Percentiles rank a stretch among this genome's conserved stretches.
These are phyloP conservation scores for Rubus parviflorus DNA, from an alignment of 306 rosid species.

Conservation along the genomic window DNA sequence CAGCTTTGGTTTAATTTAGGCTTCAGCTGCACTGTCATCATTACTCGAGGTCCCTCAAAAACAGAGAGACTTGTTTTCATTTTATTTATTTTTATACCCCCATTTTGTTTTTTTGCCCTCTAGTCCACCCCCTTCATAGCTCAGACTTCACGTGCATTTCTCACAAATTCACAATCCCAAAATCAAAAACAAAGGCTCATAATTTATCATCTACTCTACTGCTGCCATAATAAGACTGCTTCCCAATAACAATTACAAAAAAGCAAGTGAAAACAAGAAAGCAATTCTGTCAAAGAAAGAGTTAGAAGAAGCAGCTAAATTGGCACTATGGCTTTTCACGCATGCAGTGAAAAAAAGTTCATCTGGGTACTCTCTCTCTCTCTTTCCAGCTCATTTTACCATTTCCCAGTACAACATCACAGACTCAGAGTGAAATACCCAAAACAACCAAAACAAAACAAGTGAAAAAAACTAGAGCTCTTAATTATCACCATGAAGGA, in stretches of 20 bases:
- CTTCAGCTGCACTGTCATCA: constrained; percentile 36
- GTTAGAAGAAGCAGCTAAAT: constrained; percentile 17
- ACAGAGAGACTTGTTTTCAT: constrained; percentile 16
- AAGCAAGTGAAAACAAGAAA: constrained; percentile 27
- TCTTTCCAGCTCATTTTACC: constrained; percentile 22
- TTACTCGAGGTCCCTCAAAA: constrained; percentile 42
- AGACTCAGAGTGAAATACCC: constrained; percentile 12
- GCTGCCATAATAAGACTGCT: constrained; percentile 9
- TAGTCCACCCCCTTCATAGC: constrained; percentile 20
- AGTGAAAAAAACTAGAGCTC: background rate
- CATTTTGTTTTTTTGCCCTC: background rate
- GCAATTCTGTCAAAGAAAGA: constrained; percentile 23
- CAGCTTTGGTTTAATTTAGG: constrained; percentile 30
- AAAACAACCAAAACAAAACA: constrained; percentile 1
- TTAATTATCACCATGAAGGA: constrained; percentile 79
- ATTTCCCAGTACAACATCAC: constrained; percentile 26
- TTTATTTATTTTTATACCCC: background rate
- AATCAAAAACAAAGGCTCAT: constrained; percentile 20
- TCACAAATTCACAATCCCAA: constrained; percentile 30
- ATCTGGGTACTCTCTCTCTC: background rate
- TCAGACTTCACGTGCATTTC: constrained; percentile 44
- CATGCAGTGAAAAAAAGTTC: constrained; percentile 47
- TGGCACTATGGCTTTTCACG: constrained; percentile 38
- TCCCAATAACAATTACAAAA: constrained; percentile 28
- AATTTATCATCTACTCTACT: constrained; percentile 13